Evolutionary conservation across 768 basidiomycete species (phyloP), one percentile per base, ranked within the genome.

Genomic region (Ramaria sp.): DNA sequence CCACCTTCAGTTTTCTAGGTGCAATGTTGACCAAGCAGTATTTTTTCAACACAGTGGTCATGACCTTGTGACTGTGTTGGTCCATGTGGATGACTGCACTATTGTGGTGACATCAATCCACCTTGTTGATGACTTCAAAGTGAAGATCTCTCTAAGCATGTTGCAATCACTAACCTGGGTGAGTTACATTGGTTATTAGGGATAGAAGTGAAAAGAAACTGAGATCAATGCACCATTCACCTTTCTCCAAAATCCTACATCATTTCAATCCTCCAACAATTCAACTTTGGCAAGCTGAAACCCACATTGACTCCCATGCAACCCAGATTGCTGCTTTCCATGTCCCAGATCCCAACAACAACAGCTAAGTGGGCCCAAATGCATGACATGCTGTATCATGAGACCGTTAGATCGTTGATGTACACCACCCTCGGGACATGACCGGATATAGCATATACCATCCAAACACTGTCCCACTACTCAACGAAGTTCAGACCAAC

Each of bases 41-140:
- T 70, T 3, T 10, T 60, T 1, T 18, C 20, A 27, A 8, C 13
- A 50, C 13, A 22, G 10, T 52, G 58, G 48, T 53, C 25, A 30
- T 18, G 38, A 41, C 18, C 27, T 24, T 9, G 48, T 9, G 32
- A 39, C 20, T 30, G 18, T 28, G 1, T 50, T 62, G 9, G 54
- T 56, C 12, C 67, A 69, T 45, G 65, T 69, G 38, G 66, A 71
- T 55, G 66, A 71, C 54, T 66, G 61, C 52, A 67, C 65, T 1
- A 61, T 69, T 30, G 61, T 57, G 10, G 59, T 61, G 5, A 5
- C 15, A 5, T 41, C 18, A 16, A 5, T 5, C 6, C 5, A 4
- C 4, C 38, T 41, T 5, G 13, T 41, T 6, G 5, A 32, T 20
- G 6, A 41, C 5, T 47, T 47, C 24, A 32, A 32, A 32, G 5